phyloP scores from a whole-genome alignment of 352 stramenopile species.

The Pythium vanterpoolii region DNA sequence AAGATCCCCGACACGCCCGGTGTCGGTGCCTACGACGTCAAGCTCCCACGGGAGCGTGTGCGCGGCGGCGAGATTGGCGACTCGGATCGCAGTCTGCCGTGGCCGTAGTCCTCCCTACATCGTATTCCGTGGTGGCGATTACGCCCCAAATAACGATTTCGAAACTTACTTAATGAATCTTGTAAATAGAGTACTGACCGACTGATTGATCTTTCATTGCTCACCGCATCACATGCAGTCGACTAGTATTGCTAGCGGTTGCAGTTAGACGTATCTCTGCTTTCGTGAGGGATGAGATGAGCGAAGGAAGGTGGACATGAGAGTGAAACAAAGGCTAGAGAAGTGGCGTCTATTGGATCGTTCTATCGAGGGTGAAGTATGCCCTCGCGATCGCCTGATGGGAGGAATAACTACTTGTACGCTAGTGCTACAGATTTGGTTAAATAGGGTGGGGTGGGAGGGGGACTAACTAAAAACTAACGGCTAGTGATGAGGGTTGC shows the following conservation, averaged over 20 bases:
- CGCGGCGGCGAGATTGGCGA: slow-evolving; percentile 44
- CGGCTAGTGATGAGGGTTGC: not conserved
- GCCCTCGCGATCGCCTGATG: not conserved
- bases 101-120: slow-evolving; percentile 16
- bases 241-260: too few species aligned
- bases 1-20: slow-evolving; percentile 35
- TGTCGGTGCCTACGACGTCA: slow-evolving; percentile 45
- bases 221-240: not conserved
- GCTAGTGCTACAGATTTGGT: slow-evolving; percentile 26
- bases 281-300: not conserved
- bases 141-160: not conserved
- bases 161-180: slow-evolving; percentile 15
- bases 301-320: not conserved
- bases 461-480: slow-evolving; percentile 16
- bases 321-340: slow-evolving; percentile 4
- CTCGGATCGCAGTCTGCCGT: slow-evolving; percentile 36
- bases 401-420: slow-evolving; percentile 2
- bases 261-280: too few species aligned
- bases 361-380: not conserved
- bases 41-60: slow-evolving; percentile 31
- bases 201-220: not conserved
- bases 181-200: slow-evolving; percentile 21
- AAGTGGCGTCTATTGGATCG: slow-evolving; percentile 11
- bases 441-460: slow-evolving; percentile 21
- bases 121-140: not conserved